Conservation (phyloP, 2,329 filamentous ascomycete species). For the Rutstroemia sp. region DNA sequence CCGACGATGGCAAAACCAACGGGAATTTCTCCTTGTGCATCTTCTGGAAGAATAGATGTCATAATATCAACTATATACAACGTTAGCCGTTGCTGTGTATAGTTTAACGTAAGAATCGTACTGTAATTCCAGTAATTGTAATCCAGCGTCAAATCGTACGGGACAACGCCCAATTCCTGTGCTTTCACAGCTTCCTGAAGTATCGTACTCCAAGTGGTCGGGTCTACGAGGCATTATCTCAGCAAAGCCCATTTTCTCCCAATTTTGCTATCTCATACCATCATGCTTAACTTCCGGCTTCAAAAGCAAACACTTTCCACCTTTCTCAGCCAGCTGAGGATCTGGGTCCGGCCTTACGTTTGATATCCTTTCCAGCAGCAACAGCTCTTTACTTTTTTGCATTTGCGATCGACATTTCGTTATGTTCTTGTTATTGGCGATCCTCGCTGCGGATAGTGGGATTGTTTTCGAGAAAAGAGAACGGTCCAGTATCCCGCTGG, state of each 20-base stretch:
- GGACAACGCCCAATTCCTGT: constrained; percentile 62
- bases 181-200: constrained; percentile 61
- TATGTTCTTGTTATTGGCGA: constrained; percentile 71
- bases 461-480: constrained; percentile 73
- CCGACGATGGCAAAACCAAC: constrained; percentile 83
- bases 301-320: constrained; percentile 55
- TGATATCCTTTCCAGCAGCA: constrained; percentile 56
- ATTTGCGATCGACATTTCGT: constrained; percentile 62
- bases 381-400: constrained; percentile 55
- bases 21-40: constrained; percentile 73
- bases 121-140: constrained; percentile 85
- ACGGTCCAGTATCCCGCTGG: constrained; percentile 74
- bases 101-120: constrained; percentile 34
- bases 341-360: constrained; percentile 59
- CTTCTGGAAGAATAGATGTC: constrained; percentile 69
- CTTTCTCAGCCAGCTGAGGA: constrained; percentile 41
- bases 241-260: background rate
- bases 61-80: constrained; percentile 58
- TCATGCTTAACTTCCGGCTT: constrained; percentile 47
- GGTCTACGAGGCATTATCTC: constrained; percentile 38
- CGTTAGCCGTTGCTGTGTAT: background rate
- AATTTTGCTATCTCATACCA: constrained; percentile 29
- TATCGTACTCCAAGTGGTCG: constrained; percentile 67
- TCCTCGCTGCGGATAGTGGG: constrained; percentile 68
- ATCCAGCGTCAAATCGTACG: constrained; percentile 67